Evolutionary conservation across 179 eudicot species (phyloP).

Genomic region (Pouteria campechiana): DNA sequence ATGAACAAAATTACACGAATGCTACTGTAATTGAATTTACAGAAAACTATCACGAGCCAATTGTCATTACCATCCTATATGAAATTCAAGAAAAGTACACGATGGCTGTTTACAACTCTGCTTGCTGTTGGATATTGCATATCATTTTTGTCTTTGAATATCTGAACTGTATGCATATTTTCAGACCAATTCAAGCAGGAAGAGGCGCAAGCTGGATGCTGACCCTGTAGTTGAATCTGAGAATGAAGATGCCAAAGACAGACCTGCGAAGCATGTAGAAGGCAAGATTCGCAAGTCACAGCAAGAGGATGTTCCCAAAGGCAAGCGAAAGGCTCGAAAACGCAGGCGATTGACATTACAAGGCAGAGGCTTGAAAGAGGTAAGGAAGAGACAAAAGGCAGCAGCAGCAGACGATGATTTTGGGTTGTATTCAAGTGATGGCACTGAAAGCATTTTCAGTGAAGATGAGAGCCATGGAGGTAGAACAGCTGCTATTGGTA

Average conservation of each 20-base stretch:
- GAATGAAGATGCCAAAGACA: conserved; percentile 29
- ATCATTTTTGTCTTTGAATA: neutral
- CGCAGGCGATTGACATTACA: conserved; percentile 55
- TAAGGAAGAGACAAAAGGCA: conserved; percentile 42
- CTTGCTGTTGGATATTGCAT: neutral
- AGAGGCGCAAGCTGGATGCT: conserved; percentile 67
- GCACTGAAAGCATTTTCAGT: conserved; percentile 47
- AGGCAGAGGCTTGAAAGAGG: conserved; percentile 55
- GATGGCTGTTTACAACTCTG: too few relatives aligned
- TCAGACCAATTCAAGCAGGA: conserved; percentile 70
- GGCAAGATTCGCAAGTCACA: conserved; percentile 46
- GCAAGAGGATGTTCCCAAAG: conserved; percentile 67
- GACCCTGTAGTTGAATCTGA: conserved; percentile 63
- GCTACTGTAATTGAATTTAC: too few relatives aligned
- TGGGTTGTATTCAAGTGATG: conserved; percentile 48
- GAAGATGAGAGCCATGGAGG: conserved; percentile 62
- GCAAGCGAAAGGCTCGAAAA: conserved; percentile 75
- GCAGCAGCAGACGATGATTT: conserved; percentile 38
- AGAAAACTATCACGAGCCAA: too few relatives aligned
- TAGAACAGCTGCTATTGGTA: conserved; percentile 22
- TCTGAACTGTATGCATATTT: conserved; percentile 1
- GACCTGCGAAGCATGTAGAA: conserved; percentile 28
- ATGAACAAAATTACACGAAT: too few relatives aligned
- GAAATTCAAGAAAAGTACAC: too few relatives aligned
- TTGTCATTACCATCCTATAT: too few relatives aligned